phyloP scores from a whole-genome alignment of 2,329 filamentous ascomycete species.

The Colletotrichum agaves region DNA sequence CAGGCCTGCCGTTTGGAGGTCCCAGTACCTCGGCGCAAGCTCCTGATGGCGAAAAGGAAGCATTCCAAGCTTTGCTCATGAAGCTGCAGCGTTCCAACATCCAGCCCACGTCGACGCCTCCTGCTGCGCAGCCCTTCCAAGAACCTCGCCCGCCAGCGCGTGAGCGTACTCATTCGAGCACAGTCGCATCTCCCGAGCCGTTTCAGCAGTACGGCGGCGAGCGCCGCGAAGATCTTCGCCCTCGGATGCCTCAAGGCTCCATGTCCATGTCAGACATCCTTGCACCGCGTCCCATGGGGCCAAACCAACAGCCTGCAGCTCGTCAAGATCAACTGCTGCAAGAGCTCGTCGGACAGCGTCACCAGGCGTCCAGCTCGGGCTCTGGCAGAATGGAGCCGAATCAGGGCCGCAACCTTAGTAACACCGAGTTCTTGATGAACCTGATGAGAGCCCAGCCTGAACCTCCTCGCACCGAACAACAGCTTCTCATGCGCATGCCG shows the following conservation, averaged over 20 bases:
- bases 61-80: constrained; percentile 83
- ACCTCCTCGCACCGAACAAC: constrained; percentile 60
- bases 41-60: constrained; percentile 80
- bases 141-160: constrained; percentile 48
- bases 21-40: constrained; percentile 48
- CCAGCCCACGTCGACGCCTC: constrained; percentile 55
- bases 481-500: constrained; percentile 60
- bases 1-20: constrained; percentile 43
- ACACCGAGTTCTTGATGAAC: constrained; percentile 86
- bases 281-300: constrained; percentile 58
- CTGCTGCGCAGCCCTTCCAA: constrained; percentile 55
- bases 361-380: constrained; percentile 63
- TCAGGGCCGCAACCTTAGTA: constrained; percentile 64
- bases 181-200: constrained; percentile 58
- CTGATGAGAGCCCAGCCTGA: constrained; percentile 74
- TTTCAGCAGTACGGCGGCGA: constrained; percentile 60
- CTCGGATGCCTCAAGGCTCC: constrained; percentile 53
- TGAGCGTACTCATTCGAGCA: constrained; percentile 43
- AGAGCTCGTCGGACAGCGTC: constrained; percentile 69
- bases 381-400: constrained; percentile 58
- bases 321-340: constrained; percentile 70
- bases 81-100: constrained; percentile 76
- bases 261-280: constrained; percentile 62
- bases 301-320: constrained; percentile 58
- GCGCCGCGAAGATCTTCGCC: constrained; percentile 56